These are phyloP conservation scores for Viridothelium virens DNA, from an alignment of 495 filamentous ascomycete genomes.

Conservation along the genomic window DNA sequence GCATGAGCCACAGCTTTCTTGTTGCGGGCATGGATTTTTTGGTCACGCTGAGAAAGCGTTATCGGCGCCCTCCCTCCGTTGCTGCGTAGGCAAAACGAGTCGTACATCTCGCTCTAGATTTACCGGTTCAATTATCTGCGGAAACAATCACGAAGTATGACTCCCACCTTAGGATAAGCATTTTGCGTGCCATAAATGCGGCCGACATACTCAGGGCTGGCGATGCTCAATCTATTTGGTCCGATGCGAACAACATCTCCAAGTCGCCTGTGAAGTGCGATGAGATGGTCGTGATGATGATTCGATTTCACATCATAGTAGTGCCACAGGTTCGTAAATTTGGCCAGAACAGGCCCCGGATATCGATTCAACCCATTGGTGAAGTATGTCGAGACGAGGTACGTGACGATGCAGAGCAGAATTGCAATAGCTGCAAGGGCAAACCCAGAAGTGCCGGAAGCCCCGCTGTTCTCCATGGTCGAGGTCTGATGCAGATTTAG, in stretches of 20 bases:
- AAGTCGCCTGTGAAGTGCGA: constrained; percentile 34
- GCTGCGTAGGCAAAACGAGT: background rate
- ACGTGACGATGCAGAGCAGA: background rate
- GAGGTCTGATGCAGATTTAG: background rate
- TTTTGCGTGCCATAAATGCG: constrained; percentile 22
- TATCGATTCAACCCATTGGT: background rate
- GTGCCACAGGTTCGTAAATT: constrained; percentile 23
- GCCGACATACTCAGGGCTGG: constrained; percentile 20
- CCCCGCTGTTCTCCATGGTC: background rate
- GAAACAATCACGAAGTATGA: constrained; percentile 15
- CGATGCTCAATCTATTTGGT: constrained; percentile 38
- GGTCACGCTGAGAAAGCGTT: background rate
- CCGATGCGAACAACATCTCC: constrained; percentile 39
- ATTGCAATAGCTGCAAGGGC: background rate
- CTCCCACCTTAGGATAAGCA: constrained; percentile 22
- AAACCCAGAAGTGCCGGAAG: background rate
- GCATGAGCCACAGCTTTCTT: background rate
- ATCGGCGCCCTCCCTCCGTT: background rate
- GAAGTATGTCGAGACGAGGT: background rate
- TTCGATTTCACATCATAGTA: constrained; percentile 16
- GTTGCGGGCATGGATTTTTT: background rate
- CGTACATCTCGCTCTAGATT: background rate
- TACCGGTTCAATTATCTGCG: background rate
- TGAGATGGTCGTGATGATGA: constrained; percentile 17
- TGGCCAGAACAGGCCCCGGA: constrained; percentile 24